Percentiles rank a stretch among this genome's conserved stretches.
phyloP scores from a whole-genome alignment of 768 basidiomycete species.

The Roridomyces roridus region DNA sequence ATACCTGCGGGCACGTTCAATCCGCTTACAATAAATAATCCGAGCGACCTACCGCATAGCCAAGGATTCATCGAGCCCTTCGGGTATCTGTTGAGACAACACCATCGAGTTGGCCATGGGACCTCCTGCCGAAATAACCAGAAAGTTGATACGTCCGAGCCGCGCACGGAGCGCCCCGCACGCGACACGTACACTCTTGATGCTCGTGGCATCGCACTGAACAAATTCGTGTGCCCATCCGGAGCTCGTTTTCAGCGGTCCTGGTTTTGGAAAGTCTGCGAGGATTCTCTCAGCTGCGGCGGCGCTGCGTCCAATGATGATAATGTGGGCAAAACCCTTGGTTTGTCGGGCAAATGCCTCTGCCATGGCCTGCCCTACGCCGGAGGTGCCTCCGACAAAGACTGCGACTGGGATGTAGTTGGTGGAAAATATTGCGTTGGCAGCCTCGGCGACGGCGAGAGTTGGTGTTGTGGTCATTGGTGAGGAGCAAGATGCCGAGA shows the following conservation, averaged over 20 bases:
- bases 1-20: slow-evolving; percentile 18
- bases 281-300: slow-evolving; percentile 28
- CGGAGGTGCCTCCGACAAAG: slow-evolving; percentile 23
- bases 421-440: slow-evolving; percentile 22
- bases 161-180: neutral
- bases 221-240: slow-evolving; percentile 37
- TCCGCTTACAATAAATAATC: neutral
- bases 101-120: slow-evolving; percentile 1
- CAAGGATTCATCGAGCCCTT: slow-evolving; percentile 41
- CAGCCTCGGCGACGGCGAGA: slow-evolving; percentile 13
- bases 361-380: slow-evolving; percentile 38
- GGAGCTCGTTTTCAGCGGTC: neutral
- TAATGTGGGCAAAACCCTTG: slow-evolving; percentile 23
- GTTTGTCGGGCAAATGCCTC: slow-evolving; percentile 40
- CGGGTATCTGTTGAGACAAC: slow-evolving; percentile 32
- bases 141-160: slow-evolving; percentile 39
- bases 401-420: slow-evolving; percentile 16
- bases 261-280: slow-evolving; percentile 18
- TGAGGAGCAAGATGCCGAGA: no score
- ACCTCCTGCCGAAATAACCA: slow-evolving; percentile 30
- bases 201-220: slow-evolving; percentile 38
- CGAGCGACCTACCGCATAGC: slow-evolving; percentile 27
- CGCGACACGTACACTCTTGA: slow-evolving; percentile 34
- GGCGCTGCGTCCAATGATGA: slow-evolving; percentile 40
- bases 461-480: slow-evolving; percentile 27